Conservation (phyloP, 148 eudicot genomes). For the Camellia sinensis region DNA sequence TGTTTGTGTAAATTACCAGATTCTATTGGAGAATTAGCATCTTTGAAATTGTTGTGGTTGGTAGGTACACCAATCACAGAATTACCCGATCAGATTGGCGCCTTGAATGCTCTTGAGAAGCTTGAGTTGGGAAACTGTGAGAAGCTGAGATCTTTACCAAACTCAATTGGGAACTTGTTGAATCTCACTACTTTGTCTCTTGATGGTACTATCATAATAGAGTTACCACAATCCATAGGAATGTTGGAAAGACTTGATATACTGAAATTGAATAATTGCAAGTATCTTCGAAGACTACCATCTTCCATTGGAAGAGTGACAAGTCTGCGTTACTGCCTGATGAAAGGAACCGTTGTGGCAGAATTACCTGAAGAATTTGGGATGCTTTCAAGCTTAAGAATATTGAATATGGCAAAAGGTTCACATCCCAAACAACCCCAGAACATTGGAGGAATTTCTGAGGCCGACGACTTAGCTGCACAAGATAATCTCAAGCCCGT, state of each 20-base stretch:
- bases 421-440: background rate
- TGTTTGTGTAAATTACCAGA: conserved; percentile 31
- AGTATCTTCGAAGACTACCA: conserved; percentile 32
- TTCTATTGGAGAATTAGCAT: conserved; percentile 34
- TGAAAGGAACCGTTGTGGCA: conserved; percentile 41
- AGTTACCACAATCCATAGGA: conserved; percentile 49
- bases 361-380: conserved; percentile 55
- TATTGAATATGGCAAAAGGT: conserved; percentile 40
- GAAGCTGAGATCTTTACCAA: conserved; percentile 36
- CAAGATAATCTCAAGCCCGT: background rate
- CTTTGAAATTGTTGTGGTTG: conserved; percentile 32
- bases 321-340: conserved; percentile 34
- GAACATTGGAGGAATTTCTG: too few relatives aligned
- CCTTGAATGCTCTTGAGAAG: conserved; percentile 36
- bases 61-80: conserved; percentile 23
- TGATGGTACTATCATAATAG: conserved; percentile 30
- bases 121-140: conserved; percentile 42
- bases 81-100: conserved; percentile 44
- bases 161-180: conserved; percentile 35
- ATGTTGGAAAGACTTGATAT: conserved; percentile 39
- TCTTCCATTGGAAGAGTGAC: conserved; percentile 32
- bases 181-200: conserved; percentile 33
- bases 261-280: conserved; percentile 37
- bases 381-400: conserved; percentile 36
- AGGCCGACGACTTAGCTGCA: too few relatives aligned